Percentiles rank a stretch among this genome's conserved stretches.
Conservation (phyloP, 106 monocot species). For the Hemerocallis citrina region DNA sequence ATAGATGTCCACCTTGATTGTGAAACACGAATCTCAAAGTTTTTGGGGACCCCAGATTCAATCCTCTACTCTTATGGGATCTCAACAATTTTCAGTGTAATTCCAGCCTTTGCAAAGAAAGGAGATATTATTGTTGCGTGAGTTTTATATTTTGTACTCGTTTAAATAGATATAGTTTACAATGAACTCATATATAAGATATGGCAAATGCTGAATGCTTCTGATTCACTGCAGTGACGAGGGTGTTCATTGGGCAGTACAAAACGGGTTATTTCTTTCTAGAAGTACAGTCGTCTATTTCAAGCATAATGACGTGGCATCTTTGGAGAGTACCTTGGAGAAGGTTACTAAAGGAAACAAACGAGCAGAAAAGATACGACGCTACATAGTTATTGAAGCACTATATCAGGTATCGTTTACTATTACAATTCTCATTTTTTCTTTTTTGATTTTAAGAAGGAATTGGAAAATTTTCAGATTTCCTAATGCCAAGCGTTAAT, state of each 20-base stretch:
- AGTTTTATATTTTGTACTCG: slow-evolving; percentile 20
- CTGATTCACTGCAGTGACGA: slow-evolving; percentile 60
- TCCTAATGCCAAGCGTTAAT: too few relatives aligned
- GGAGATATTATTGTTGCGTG: slow-evolving; percentile 97
- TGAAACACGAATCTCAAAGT: slow-evolving; percentile 88
- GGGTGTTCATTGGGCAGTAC: slow-evolving; percentile 93
- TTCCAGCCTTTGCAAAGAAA: slow-evolving; percentile 99
- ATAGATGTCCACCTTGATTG: slow-evolving; percentile 82
- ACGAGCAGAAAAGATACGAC: slow-evolving; percentile 52
- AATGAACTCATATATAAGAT: too few relatives aligned
- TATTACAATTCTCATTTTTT: neutral
- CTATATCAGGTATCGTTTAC: slow-evolving; percentile 69
- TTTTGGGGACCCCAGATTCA: slow-evolving; percentile 91
- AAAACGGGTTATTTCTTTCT: slow-evolving; percentile 92
- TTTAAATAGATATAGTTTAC: neutral
- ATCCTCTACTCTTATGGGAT: slow-evolving; percentile 96
- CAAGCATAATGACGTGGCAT: slow-evolving; percentile 97
- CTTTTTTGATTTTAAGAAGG: neutral
- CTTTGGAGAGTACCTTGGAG: slow-evolving; percentile 71
- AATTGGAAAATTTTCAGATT: neutral
- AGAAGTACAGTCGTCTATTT: slow-evolving; percentile 96
- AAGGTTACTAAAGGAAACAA: slow-evolving; percentile 62
- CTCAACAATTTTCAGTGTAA: slow-evolving; percentile 99
- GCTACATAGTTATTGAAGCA: slow-evolving; percentile 90
- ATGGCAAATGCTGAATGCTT: neutral